A percentile compares a stretch with the other conserved stretches of the same genome.
Conservation (phyloP, 306 rosid genomes). For the Gleditsia sinensis region DNA sequence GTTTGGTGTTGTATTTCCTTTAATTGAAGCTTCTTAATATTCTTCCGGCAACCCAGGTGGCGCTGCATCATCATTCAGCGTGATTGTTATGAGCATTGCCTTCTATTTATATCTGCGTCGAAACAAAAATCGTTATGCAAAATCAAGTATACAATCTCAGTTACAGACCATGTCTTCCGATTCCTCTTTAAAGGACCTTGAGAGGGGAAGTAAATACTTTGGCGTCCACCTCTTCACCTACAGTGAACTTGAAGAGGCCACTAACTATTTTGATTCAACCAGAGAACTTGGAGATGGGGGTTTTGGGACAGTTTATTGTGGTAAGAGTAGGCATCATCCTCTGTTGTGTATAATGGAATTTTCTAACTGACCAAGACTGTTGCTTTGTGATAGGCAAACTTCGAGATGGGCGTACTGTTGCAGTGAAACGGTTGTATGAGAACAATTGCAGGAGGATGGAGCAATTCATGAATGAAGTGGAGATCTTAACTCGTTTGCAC, state of each 20-base stretch:
- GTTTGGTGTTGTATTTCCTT: background rate
- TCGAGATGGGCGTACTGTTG: constrained; percentile 36
- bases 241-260: constrained; percentile 74
- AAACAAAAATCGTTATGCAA: constrained; percentile 24
- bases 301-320: constrained; percentile 77
- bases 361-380: background rate
- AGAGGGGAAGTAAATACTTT: constrained; percentile 48
- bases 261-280: constrained; percentile 57
- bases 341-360: background rate
- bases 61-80: constrained; percentile 15
- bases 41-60: constrained; percentile 38
- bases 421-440: constrained; percentile 46
- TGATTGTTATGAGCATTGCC: constrained; percentile 18
- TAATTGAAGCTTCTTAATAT: constrained; percentile 14
- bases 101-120: constrained; percentile 33
- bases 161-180: constrained; percentile 37
- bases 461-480: constrained; percentile 51
- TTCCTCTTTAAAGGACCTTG: constrained; percentile 40
- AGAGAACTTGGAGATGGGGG: constrained; percentile 86
- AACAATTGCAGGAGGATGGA: constrained; percentile 30
- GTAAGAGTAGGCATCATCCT: constrained; percentile 39
- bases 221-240: constrained; percentile 69
- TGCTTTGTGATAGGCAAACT: constrained; percentile 53
- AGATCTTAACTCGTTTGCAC: constrained; percentile 47
- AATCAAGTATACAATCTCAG: constrained; percentile 34